These are phyloP conservation scores for Pseudonectria foliicola DNA, from an alignment of 2,329 filamentous ascomycete genomes.

Conservation along the genomic window DNA sequence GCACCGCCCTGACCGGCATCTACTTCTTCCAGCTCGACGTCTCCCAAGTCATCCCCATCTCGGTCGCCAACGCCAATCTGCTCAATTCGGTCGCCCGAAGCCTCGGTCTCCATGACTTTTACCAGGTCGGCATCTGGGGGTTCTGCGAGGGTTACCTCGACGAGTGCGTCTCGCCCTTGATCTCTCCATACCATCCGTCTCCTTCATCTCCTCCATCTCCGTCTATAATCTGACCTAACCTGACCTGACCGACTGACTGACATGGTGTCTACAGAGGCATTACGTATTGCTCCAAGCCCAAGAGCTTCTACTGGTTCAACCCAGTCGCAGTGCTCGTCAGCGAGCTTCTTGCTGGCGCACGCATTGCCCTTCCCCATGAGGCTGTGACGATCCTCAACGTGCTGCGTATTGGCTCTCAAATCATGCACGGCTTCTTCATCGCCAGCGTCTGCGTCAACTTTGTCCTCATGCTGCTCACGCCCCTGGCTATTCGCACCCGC, in stretches of 20 bases:
- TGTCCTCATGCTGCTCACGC: slow-evolving; percentile 61
- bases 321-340: slow-evolving; percentile 73
- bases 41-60: slow-evolving; percentile 69
- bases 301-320: slow-evolving; percentile 81
- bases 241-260: slow-evolving; percentile 32
- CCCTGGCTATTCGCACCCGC: slow-evolving; percentile 47
- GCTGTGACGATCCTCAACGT: slow-evolving; percentile 68
- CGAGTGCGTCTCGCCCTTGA: slow-evolving; percentile 40
- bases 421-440: slow-evolving; percentile 89
- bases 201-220: not conserved
- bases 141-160: slow-evolving; percentile 81
- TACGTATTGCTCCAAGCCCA: slow-evolving; percentile 65
- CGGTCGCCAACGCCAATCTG: slow-evolving; percentile 62
- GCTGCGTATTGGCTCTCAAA: slow-evolving; percentile 65
- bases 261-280: slow-evolving; percentile 48
- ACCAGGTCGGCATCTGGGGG: slow-evolving; percentile 85
- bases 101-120: slow-evolving; percentile 87
- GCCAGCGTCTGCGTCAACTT: slow-evolving; percentile 62
- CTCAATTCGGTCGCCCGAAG: slow-evolving; percentile 84
- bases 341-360: slow-evolving; percentile 75
- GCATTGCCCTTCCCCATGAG: slow-evolving; percentile 70
- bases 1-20: slow-evolving; percentile 56
- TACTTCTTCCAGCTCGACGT: slow-evolving; percentile 85
- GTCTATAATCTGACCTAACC: not conserved
- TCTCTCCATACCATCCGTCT: no score